These are phyloP conservation scores for Stemphylium lycopersici DNA, from an alignment of 2,329 filamentous ascomycete species.

Conservation along the genomic window DNA sequence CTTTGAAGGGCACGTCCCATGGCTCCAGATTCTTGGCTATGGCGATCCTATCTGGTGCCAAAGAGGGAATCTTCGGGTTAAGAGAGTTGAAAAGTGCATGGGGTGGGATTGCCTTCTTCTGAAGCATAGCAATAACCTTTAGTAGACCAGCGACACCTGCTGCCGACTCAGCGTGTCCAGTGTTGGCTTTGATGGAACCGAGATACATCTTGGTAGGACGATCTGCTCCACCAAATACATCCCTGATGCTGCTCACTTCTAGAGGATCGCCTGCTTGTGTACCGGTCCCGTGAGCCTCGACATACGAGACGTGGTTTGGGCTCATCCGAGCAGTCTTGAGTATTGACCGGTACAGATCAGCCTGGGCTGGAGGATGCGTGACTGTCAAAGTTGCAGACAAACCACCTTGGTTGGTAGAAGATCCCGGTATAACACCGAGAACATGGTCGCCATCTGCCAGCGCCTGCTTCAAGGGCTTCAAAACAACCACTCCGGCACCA, in stretches of 20 bases:
- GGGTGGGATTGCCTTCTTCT: conserved; percentile 4
- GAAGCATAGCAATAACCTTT: conserved; percentile 39
- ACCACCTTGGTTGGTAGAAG: conserved; percentile 39
- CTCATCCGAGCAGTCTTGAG: conserved; percentile 34
- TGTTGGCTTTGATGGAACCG: conserved; percentile 38
- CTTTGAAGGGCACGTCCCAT: conserved; percentile 7
- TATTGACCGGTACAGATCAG: conserved; percentile 19
- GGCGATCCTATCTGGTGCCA: conserved; percentile 7
- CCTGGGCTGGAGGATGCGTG: conserved; percentile 29
- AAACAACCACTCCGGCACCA: conserved; percentile 24
- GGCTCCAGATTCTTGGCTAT: conserved; percentile 5
- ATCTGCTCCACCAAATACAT: conserved; percentile 10
- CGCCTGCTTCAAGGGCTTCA: conserved; percentile 37
- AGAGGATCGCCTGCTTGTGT: conserved; percentile 35
- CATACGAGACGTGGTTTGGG: conserved; percentile 35
- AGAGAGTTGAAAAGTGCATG: conserved; percentile 5
- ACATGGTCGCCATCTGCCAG: conserved; percentile 37
- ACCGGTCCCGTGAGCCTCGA: conserved; percentile 42
- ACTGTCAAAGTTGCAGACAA: conserved; percentile 27
- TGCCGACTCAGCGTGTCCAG: conserved; percentile 45
- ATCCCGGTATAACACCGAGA: conserved; percentile 35
- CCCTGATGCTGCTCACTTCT: conserved; percentile 27
- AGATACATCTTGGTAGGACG: conserved; percentile 24
- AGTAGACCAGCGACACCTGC: conserved; percentile 38
- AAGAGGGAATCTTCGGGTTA: not conserved